Evolutionary conservation across 768 basidiomycete species (phyloP).

Genomic region (Clitopilus passeckerianus): DNA sequence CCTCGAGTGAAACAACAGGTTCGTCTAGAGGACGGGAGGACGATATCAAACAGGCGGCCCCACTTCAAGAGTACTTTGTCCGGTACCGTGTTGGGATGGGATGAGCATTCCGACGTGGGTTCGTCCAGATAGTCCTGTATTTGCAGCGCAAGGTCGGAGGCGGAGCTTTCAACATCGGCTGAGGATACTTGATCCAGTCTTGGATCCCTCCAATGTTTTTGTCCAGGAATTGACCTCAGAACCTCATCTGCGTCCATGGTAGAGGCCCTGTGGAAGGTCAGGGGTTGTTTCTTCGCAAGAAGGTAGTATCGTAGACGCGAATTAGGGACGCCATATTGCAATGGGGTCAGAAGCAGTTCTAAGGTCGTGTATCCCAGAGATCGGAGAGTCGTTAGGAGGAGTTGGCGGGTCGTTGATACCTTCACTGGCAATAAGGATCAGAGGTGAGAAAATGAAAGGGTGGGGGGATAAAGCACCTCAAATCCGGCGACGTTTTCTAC

Average conservation of each 20-base stretch:
- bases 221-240: constrained; percentile 53
- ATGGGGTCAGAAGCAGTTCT: constrained; percentile 68
- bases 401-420: constrained; percentile 59
- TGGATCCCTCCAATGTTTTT: constrained; percentile 34
- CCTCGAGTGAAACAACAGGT: constrained; percentile 84
- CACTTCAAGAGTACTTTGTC: constrained; percentile 66
- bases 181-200: constrained; percentile 13
- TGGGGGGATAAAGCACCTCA: constrained; percentile 45
- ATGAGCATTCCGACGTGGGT: constrained; percentile 1
- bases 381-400: constrained; percentile 47
- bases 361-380: constrained; percentile 49
- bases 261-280: constrained; percentile 26
- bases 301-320: constrained; percentile 80
- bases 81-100: constrained; percentile 36
- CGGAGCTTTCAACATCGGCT: neutral
- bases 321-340: constrained; percentile 79
- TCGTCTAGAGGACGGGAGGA: constrained; percentile 52
- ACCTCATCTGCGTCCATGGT: constrained; percentile 17
- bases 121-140: constrained; percentile 40
- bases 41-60: constrained; percentile 79
- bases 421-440: constrained; percentile 19
- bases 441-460: constrained; percentile 2
- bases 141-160: constrained; percentile 7
- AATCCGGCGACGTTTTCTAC: constrained; percentile 85
- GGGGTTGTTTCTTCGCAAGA: constrained; percentile 51